Conservation (phyloP, 306 rosid species). For the Sechiopsis laciniata region DNA sequence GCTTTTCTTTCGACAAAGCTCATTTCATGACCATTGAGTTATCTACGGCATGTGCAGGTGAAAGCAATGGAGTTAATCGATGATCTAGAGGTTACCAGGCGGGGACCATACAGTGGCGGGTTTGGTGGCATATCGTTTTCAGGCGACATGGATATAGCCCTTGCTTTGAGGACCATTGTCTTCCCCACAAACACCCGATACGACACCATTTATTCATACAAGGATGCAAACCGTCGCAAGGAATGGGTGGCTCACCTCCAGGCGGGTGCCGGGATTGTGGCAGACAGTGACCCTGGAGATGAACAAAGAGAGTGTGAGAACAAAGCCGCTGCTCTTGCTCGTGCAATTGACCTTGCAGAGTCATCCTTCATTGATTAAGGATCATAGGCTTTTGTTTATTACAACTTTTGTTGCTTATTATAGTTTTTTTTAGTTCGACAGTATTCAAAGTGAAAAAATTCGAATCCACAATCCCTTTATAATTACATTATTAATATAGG, state of each 20-base stretch:
- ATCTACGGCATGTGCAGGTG: conserved; percentile 39
- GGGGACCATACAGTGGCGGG: conserved; percentile 97
- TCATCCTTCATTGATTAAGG: conserved; percentile 63
- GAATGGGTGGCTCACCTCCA: conserved; percentile 95
- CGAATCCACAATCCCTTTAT: too few relatives aligned
- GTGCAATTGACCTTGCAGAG: conserved; percentile 95
- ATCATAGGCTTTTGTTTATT: background rate
- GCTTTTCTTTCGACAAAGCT: background rate
- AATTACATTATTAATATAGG: too few relatives aligned
- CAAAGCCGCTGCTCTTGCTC: conserved; percentile 91
- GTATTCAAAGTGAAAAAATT: too few relatives aligned
- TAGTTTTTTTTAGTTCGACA: too few relatives aligned
- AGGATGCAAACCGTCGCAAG: conserved; percentile 59
- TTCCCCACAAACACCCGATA: conserved; percentile 72
- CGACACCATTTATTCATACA: conserved; percentile 81
- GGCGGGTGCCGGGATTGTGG: conserved; percentile 95
- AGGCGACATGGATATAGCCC: conserved; percentile 90
- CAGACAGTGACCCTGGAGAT: conserved; percentile 83
- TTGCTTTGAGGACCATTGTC: conserved; percentile 79
- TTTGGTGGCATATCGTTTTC: conserved; percentile 84
- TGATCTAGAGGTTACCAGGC: conserved; percentile 74
- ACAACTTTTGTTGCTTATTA: too few relatives aligned
- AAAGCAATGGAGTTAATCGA: conserved; percentile 98
- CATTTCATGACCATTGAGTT: background rate
- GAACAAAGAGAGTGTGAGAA: conserved; percentile 95